phyloP scores from a whole-genome alignment of 2,329 filamentous ascomycete species.

The Claviceps pusilla region DNA sequence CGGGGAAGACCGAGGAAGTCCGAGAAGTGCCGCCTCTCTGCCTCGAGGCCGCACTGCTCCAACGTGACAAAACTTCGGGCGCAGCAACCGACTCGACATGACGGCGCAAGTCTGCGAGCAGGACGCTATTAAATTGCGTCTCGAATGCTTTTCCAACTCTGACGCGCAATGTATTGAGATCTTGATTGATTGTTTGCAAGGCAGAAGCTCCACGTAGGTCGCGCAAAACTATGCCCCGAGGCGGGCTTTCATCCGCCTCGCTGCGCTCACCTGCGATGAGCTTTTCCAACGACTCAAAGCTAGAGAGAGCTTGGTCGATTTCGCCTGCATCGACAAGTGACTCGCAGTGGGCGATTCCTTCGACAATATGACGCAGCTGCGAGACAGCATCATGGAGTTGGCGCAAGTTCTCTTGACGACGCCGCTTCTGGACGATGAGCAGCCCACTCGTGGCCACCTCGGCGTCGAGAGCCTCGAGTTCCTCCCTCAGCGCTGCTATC shows the following conservation, averaged over 20 bases:
- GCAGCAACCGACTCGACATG: conserved; percentile 61
- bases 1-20: conserved; percentile 54
- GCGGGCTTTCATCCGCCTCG: conserved; percentile 15
- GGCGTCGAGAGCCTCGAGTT: conserved; percentile 66
- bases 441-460: conserved; percentile 78
- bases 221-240: conserved; percentile 27
- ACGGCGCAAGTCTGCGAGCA: conserved; percentile 65
- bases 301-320: conserved; percentile 63
- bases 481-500: conserved; percentile 67
- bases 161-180: conserved; percentile 59
- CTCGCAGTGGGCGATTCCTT: conserved; percentile 63
- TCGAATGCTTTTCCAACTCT: conserved; percentile 83
- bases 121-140: conserved; percentile 57
- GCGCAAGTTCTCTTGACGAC: conserved; percentile 68
- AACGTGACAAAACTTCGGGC: conserved; percentile 65
- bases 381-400: conserved; percentile 69
- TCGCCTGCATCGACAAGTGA: conserved; percentile 69
- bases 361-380: conserved; percentile 67
- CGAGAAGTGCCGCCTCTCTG: conserved; percentile 52
- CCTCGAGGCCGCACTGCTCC: conserved; percentile 64
- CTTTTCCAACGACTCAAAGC: conserved; percentile 62
- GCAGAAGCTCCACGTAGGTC: conserved; percentile 67
- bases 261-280: conserved; percentile 61
- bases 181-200: conserved; percentile 62
- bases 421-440: conserved; percentile 69